A percentile compares a stretch with the other conserved stretches of the same genome.
phyloP scores from a whole-genome alignment of 441 rosid species.

The Corymbia calophylla region DNA sequence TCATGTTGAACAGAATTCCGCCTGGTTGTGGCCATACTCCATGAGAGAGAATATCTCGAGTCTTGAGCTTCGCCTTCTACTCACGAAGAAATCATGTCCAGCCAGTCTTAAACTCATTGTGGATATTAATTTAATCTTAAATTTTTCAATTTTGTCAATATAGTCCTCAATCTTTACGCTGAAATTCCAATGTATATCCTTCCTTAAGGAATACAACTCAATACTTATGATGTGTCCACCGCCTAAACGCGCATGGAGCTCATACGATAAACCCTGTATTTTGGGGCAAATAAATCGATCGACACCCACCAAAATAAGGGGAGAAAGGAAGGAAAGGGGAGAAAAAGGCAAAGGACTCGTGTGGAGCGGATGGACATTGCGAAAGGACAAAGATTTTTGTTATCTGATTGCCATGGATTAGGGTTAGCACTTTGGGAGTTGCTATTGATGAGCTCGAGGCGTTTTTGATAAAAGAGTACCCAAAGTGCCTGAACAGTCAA shows the following conservation, averaged over 20 bases:
- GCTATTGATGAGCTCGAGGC: not conserved
- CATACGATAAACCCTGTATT: not conserved
- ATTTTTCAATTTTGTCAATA: not conserved
- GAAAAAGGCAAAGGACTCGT: not conserved
- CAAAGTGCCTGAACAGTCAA: not conserved
- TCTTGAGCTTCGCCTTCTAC: too few species aligned
- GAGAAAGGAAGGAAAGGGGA: too few species aligned
- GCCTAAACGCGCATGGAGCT: not conserved
- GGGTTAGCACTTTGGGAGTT: not conserved
- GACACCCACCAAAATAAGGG: not conserved
- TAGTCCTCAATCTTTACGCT: rapidly evolving
- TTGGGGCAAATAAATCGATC: not conserved
- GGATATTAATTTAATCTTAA: rapidly evolving
- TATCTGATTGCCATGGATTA: not conserved
- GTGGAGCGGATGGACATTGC: not conserved
- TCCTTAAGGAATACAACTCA: not conserved
- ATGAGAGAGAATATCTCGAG: too few species aligned
- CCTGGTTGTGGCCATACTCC: not conserved
- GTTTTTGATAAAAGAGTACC: not conserved
- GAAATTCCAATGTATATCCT: not conserved
- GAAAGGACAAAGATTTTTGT: not conserved
- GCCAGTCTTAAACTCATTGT: too few species aligned
- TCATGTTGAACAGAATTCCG: not conserved
- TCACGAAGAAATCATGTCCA: too few species aligned
- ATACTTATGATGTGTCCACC: not conserved